These are phyloP conservation scores for Aspergillus viridinutans DNA, from an alignment of 2,329 filamentous ascomycete genomes.

Conservation along the genomic window DNA sequence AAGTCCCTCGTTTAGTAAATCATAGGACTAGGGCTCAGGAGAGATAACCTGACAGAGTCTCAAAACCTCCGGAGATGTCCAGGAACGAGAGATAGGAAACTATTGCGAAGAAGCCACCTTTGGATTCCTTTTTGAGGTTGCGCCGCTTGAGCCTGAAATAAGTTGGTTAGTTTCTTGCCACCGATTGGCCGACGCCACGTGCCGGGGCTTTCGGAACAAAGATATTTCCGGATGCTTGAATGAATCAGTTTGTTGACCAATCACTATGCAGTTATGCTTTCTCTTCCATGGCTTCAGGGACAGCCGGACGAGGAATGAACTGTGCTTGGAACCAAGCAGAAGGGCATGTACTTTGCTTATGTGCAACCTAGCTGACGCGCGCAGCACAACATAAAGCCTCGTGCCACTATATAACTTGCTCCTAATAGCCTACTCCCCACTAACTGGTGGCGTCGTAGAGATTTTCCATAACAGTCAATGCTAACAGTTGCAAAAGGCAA, in stretches of 20 bases:
- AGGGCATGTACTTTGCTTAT: neutral
- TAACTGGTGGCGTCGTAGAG: neutral
- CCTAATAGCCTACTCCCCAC: neutral
- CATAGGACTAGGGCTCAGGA: constrained; percentile 19
- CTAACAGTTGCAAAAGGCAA: neutral
- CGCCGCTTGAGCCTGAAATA: constrained; percentile 10
- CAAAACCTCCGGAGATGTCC: neutral
- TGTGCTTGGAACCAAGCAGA: neutral
- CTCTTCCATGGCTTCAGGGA: neutral
- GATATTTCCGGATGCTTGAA: neutral
- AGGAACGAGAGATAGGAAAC: constrained; percentile 2
- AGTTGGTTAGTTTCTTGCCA: neutral
- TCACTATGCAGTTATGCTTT: neutral
- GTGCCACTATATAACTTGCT: neutral
- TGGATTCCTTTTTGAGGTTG: constrained; percentile 20
- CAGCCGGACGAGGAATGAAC: neutral
- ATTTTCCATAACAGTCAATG: neutral
- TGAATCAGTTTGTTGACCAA: neutral
- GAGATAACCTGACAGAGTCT: constrained; percentile 3
- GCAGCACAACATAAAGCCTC: neutral
- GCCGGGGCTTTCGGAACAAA: constrained; percentile 3
- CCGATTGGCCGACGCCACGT: constrained; percentile 19
- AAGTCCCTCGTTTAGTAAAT: constrained; percentile 13
- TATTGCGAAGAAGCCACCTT: constrained; percentile 25
- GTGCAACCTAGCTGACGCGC: neutral